Evolutionary conservation across 345 rosid species (phyloP).

Genomic region (Zanthoxylum bungeanum): DNA sequence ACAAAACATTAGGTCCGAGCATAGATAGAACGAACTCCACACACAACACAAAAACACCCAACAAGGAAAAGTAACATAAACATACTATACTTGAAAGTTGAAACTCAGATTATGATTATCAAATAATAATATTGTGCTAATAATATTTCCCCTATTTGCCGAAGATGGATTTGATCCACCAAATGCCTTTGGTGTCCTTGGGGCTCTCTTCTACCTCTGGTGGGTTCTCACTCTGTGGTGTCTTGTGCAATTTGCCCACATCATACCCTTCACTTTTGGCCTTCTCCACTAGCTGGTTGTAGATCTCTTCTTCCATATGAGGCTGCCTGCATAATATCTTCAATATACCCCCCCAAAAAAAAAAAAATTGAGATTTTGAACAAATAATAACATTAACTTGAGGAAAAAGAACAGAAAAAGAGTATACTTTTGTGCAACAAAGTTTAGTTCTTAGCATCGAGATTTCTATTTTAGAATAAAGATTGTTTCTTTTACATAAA

Average conservation of each 20-base stretch:
- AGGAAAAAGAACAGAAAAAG: not conserved
- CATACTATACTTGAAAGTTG: not conserved
- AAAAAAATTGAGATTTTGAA: not conserved
- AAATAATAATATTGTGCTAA: not conserved
- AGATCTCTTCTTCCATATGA: conserved; percentile 55
- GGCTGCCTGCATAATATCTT: conserved; percentile 72
- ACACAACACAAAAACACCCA: not conserved
- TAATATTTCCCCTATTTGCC: conserved; percentile 37
- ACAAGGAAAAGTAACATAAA: not conserved
- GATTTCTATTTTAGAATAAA: not conserved
- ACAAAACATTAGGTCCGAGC: not conserved
- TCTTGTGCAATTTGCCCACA: conserved; percentile 72
- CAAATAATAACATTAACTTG: not conserved
- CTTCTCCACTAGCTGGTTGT: conserved; percentile 56
- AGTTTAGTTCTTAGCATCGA: not conserved
- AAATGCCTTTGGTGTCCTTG: conserved; percentile 63
- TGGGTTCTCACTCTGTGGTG: conserved; percentile 63
- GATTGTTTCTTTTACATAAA: not conserved
- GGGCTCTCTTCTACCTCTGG: conserved; percentile 51
- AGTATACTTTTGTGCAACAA: not conserved
- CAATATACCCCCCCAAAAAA: not conserved
- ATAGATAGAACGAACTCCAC: not conserved
- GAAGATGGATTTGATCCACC: conserved; percentile 86
- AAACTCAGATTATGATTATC: not conserved
- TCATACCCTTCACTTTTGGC: conserved; percentile 65